These are phyloP conservation scores for Aspergillus floridensis DNA, from an alignment of 2,329 filamentous ascomycete genomes.

Conservation along the genomic window DNA sequence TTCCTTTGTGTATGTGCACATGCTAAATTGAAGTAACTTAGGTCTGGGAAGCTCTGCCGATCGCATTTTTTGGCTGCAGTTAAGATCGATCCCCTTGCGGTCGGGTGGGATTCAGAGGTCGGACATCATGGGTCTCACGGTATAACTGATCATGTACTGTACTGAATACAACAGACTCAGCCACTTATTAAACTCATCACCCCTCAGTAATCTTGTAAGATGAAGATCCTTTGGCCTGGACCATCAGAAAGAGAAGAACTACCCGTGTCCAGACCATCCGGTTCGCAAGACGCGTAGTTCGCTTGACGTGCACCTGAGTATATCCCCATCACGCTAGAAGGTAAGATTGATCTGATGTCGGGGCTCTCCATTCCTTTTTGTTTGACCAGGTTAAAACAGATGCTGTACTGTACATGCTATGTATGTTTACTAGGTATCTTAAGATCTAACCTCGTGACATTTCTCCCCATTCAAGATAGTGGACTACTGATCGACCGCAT, in stretches of 20 bases:
- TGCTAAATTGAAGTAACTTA: too few relatives aligned
- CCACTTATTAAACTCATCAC: not conserved
- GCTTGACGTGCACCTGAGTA: conserved; percentile 13
- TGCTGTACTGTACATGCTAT: too few relatives aligned
- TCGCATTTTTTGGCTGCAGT: too few relatives aligned
- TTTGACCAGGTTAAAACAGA: not conserved
- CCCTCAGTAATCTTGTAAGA: conserved; percentile 12
- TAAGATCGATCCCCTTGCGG: too few relatives aligned
- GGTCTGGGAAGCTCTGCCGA: too few relatives aligned
- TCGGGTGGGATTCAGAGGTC: not conserved
- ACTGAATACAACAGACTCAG: not conserved
- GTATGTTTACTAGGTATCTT: not conserved
- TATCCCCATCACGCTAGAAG: not conserved
- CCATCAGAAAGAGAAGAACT: conserved; percentile 4
- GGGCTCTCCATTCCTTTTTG: not conserved
- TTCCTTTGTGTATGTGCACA: too few relatives aligned
- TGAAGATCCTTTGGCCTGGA: conserved; percentile 21
- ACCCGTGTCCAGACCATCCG: conserved; percentile 7
- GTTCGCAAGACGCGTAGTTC: conserved; percentile 12
- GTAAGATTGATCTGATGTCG: not conserved
- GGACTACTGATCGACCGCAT: not conserved
- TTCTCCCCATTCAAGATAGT: not conserved
- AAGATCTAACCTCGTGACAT: not conserved
- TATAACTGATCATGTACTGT: not conserved
- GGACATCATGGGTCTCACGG: not conserved